phyloP scores from a whole-genome alignment of 2,329 filamentous ascomycete species.

The Diaporthe helianthi region DNA sequence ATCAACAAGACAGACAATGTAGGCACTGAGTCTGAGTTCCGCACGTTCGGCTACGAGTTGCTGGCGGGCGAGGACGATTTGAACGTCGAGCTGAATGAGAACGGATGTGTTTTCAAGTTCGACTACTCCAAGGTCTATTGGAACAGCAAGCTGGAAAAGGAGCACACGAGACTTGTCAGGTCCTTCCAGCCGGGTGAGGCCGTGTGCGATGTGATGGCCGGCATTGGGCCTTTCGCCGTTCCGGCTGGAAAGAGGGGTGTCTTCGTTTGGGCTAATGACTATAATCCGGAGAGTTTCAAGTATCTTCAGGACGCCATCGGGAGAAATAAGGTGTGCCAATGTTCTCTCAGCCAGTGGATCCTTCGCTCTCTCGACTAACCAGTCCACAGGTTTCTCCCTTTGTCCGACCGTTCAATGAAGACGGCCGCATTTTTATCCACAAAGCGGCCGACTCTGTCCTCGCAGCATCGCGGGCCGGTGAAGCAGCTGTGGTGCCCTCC shows the following conservation, averaged over 20 bases:
- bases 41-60: conserved; percentile 93
- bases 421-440: conserved; percentile 83
- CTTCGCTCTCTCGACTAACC: conserved; percentile 30
- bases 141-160: conserved; percentile 90
- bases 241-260: conserved; percentile 89
- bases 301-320: conserved; percentile 73
- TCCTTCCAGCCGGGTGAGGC: conserved; percentile 85
- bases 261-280: conserved; percentile 96
- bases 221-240: conserved; percentile 92
- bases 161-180: conserved; percentile 81
- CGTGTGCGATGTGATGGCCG: conserved; percentile 96
- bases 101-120: conserved; percentile 86
- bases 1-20: conserved; percentile 96
- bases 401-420: conserved; percentile 80
- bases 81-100: conserved; percentile 82
- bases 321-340: conserved; percentile 75
- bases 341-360: background rate
- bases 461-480: conserved; percentile 55
- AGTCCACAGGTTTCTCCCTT: conserved; percentile 64
- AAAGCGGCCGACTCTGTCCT: conserved; percentile 69
- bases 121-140: conserved; percentile 98
- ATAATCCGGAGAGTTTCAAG: conserved; percentile 87
- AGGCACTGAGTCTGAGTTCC: conserved; percentile 82
- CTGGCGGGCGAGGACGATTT: conserved; percentile 82
- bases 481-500: conserved; percentile 61